Conservation (phyloP, 371 early-diverging fungal genomes). For the Smittium culicis region DNA sequence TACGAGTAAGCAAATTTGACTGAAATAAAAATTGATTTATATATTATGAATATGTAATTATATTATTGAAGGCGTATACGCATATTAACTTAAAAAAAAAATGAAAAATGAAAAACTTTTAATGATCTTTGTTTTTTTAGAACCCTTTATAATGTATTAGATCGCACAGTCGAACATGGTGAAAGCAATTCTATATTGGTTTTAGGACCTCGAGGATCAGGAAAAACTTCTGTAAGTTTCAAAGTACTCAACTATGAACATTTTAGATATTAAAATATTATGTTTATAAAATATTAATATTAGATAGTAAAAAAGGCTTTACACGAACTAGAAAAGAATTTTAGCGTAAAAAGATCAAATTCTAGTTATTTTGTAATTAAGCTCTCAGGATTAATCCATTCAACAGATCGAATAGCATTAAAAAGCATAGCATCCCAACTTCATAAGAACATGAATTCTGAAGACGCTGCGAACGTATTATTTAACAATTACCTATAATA, state of each 20-base stretch:
- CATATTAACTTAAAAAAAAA: too few species aligned
- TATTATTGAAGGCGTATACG: too few species aligned
- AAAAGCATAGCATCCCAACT: constrained; percentile 71
- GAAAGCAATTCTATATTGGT: constrained; percentile 69
- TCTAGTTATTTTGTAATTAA: constrained; percentile 48
- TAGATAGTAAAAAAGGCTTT: constrained; percentile 33
- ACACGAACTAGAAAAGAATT: constrained; percentile 16
- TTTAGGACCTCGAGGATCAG: constrained; percentile 59
- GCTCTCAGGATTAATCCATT: constrained; percentile 68
- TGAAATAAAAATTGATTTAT: too few species aligned
- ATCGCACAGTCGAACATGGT: constrained; percentile 41
- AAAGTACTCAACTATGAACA: too few species aligned
- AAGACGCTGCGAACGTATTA: constrained; percentile 1
- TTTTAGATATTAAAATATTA: too few species aligned
- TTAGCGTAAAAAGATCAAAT: constrained; percentile 14
- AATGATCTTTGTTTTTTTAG: too few species aligned
- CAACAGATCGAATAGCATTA: constrained; percentile 65
- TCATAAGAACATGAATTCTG: constrained; percentile 17
- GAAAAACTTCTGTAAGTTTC: constrained; percentile 39
- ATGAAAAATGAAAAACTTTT: too few species aligned
- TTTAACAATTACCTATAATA: neutral
- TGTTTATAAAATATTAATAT: too few species aligned
- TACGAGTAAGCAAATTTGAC: constrained; percentile 38
- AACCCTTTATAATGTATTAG: constrained; percentile 33
- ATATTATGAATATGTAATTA: too few species aligned